A percentile compares a stretch with the other conserved stretches of the same genome.
These are phyloP conservation scores for Syzygium syzygioides DNA, from an alignment of 441 rosid species.

Conservation along the genomic window DNA sequence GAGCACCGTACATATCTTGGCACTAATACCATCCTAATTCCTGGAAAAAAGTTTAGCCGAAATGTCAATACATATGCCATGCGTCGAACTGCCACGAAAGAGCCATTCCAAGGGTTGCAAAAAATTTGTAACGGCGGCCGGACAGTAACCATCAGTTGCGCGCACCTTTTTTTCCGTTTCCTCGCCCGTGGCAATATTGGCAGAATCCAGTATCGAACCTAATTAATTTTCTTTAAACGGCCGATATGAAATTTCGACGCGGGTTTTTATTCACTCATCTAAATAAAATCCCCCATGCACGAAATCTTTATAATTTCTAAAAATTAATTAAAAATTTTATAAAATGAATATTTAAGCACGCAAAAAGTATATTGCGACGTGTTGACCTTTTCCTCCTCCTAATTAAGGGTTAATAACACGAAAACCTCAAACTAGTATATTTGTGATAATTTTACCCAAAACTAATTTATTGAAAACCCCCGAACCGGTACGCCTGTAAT, in stretches of 20 bases:
- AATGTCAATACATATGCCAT: background rate
- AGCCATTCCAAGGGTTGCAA: too few species aligned
- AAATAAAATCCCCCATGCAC: background rate
- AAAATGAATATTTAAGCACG: background rate
- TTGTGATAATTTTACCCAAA: fast-evolving
- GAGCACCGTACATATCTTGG: fast-evolving
- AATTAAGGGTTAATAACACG: background rate
- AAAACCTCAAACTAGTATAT: too few species aligned
- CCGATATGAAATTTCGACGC: too few species aligned
- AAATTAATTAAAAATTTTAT: background rate
- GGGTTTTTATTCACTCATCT: background rate
- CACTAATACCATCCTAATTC: fast-evolving
- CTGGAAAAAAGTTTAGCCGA: background rate
- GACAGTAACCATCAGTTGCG: background rate
- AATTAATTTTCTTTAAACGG: too few species aligned
- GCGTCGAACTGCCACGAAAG: fast-evolving
- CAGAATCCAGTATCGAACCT: too few species aligned
- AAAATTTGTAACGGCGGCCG: background rate
- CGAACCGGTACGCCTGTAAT: too few species aligned
- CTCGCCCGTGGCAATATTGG: background rate
- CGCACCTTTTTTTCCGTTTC: background rate
- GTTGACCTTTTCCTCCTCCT: background rate
- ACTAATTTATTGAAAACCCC: too few species aligned
- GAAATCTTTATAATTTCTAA: background rate
- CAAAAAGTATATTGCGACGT: background rate